These are phyloP conservation scores for Spathaspora passalidarum DNA, from an alignment of 805 yeast genomes.

Conservation along the genomic window DNA sequence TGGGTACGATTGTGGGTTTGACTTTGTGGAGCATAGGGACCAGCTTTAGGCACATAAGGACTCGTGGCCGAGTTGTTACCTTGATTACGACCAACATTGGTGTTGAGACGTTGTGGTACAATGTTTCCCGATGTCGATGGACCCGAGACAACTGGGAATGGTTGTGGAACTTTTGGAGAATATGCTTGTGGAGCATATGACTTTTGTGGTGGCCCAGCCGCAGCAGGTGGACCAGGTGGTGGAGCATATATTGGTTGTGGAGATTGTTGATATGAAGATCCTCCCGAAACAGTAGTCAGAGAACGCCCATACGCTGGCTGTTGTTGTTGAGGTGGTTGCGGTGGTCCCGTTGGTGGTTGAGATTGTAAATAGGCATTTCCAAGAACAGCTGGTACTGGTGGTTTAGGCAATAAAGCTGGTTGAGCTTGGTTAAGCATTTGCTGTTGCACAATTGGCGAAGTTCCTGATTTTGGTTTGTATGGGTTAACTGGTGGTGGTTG, in stretches of 20 bases:
- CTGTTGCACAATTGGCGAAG: slow-evolving; percentile 11
- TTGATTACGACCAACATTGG: slow-evolving; percentile 19
- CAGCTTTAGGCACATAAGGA: slow-evolving; percentile 43
- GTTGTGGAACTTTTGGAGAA: slow-evolving; percentile 3
- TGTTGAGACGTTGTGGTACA: slow-evolving; percentile 15
- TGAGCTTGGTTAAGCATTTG: slow-evolving; percentile 4
- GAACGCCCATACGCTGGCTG: slow-evolving; percentile 9
- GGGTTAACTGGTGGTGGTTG: slow-evolving; percentile 26
- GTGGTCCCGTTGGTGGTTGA: slow-evolving; percentile 1
- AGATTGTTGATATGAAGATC: slow-evolving; percentile 1
- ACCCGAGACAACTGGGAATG: slow-evolving; percentile 5
- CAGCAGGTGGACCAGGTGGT: slow-evolving; percentile 5
- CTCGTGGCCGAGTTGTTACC: slow-evolving; percentile 23
- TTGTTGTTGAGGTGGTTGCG: slow-evolving; percentile 5
- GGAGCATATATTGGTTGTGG: slow-evolving; percentile 5
- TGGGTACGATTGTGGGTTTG: slow-evolving; percentile 28
- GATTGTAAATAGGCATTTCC: not conserved
- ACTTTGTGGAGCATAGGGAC: slow-evolving; percentile 41
- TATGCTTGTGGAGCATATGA: slow-evolving; percentile 19
- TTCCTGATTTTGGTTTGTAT: slow-evolving; percentile 17
- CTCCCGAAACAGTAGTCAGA: not conserved
- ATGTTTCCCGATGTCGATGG: slow-evolving; percentile 1
- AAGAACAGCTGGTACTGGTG: slow-evolving; percentile 4
- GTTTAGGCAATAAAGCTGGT: slow-evolving; percentile 4
- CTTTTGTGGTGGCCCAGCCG: slow-evolving; percentile 17